These are phyloP conservation scores for Jamesozyma hellenica DNA, from an alignment of 805 yeast species.

Conservation along the genomic window DNA sequence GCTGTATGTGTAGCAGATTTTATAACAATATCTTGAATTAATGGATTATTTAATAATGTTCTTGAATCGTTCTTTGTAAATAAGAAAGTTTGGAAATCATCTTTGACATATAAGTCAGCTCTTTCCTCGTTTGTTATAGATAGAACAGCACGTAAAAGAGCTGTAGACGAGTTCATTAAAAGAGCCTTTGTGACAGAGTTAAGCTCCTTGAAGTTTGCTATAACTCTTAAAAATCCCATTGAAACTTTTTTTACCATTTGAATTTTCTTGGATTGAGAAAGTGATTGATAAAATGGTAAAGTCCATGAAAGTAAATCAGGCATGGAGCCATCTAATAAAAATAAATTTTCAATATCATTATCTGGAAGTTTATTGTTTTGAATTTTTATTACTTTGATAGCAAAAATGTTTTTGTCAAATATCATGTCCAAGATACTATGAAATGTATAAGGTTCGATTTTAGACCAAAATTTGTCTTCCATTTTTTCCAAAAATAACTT, in stretches of 20 bases:
- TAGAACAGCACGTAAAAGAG: constrained; percentile 26
- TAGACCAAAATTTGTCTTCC: constrained; percentile 43
- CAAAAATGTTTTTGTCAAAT: constrained; percentile 43
- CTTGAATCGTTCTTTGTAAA: constrained; percentile 42
- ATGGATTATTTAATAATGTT: constrained; percentile 33
- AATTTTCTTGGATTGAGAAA: constrained; percentile 41
- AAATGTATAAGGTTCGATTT: constrained; percentile 44
- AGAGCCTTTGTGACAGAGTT: constrained; percentile 25
- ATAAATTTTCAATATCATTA: constrained; percentile 23
- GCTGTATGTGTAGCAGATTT: constrained; percentile 26
- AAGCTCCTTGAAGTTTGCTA: constrained; percentile 23
- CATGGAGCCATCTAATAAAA: constrained; percentile 26
- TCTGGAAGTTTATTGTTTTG: constrained; percentile 21
- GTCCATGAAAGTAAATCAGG: constrained; percentile 51
- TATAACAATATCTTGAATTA: constrained; percentile 26
- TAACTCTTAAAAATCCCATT: constrained; percentile 35
- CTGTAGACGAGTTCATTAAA: constrained; percentile 30
- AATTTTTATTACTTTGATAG: constrained; percentile 28
- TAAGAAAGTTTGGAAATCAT: constrained; percentile 31
- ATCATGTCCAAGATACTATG: constrained; percentile 51
- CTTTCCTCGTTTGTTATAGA: constrained; percentile 24
- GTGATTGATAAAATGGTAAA: constrained; percentile 33
- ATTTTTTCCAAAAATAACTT: constrained; percentile 35
- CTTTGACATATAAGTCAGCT: constrained; percentile 18
- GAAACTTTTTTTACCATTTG: constrained; percentile 45